Evolutionary conservation across 768 basidiomycete genomes (phyloP).

Genomic region (Tremella mesenterica): DNA sequence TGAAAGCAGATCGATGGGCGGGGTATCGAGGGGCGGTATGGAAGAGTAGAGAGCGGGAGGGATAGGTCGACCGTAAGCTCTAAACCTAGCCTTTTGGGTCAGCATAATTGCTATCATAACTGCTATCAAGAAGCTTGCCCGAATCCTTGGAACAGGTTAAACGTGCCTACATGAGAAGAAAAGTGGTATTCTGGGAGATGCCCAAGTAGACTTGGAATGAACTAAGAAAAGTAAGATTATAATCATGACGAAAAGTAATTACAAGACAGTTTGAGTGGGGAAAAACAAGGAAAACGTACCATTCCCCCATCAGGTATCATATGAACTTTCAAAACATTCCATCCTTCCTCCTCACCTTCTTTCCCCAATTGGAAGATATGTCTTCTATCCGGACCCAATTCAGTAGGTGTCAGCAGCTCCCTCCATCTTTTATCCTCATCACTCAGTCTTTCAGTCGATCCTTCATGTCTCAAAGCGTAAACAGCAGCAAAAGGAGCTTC

Average conservation of each 20-base stretch:
- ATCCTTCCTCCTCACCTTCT: conserved; percentile 45
- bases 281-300: conserved; percentile 50
- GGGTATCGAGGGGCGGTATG: conserved; percentile 16
- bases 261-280: no score
- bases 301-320: conserved; percentile 98
- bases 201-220: no score
- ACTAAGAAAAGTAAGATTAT: no score
- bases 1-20: conserved; percentile 73
- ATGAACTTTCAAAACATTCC: conserved; percentile 60
- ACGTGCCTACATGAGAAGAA: no score
- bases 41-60: conserved; percentile 39
- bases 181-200: no score
- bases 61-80: conserved; percentile 73
- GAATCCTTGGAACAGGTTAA: no score
- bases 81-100: conserved; percentile 66
- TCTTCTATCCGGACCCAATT: conserved; percentile 71
- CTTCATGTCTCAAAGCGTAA: conserved; percentile 49
- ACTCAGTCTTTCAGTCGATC: conserved; percentile 5
- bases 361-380: conserved; percentile 69
- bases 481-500: conserved; percentile 65
- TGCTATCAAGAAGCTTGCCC: no score
- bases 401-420: conserved; percentile 64
- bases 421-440: conserved; percentile 51
- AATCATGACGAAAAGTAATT: no score
- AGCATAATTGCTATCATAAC: neutral